Percentiles rank a stretch among this genome's conserved stretches.
Evolutionary conservation across 345 rosid species (phyloP).

Genomic region (Xanthoceras sorbifolium): DNA sequence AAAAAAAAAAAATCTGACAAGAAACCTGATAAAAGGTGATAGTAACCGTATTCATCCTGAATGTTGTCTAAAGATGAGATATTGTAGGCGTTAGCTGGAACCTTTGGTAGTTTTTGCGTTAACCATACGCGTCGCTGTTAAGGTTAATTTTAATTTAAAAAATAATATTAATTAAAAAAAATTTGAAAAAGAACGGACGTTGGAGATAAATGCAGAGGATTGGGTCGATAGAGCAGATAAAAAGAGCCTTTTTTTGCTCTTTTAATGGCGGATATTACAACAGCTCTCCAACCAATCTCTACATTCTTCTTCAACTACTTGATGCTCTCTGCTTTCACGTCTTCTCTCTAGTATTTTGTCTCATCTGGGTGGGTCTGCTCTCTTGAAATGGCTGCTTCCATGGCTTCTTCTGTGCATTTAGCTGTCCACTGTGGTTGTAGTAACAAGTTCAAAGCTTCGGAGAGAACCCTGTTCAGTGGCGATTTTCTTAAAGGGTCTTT

Average conservation of each 20-base stretch:
- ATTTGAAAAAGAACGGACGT: conserved; percentile 30
- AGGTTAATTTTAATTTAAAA: too few relatives aligned
- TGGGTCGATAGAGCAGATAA: neutral
- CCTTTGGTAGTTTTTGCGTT: too few relatives aligned
- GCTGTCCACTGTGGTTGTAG: conserved; percentile 15
- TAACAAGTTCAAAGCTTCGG: conserved; percentile 24
- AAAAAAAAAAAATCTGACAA: too few relatives aligned
- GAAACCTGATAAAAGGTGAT: too few relatives aligned
- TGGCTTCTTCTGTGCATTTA: conserved; percentile 45
- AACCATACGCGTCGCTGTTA: too few relatives aligned
- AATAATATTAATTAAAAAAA: too few relatives aligned
- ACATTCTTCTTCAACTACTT: neutral
- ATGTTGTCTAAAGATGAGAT: too few relatives aligned
- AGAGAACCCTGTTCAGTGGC: conserved; percentile 19
- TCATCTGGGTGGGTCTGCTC: neutral
- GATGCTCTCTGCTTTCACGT: conserved; percentile 1
- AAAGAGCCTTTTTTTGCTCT: neutral
- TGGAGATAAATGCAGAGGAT: conserved; percentile 16
- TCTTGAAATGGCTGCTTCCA: conserved; percentile 42
- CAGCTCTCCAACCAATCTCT: conserved; percentile 4
- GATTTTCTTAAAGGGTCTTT: neutral
- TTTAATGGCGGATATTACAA: conserved; percentile 33
- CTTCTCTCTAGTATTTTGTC: neutral
- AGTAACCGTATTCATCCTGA: too few relatives aligned
- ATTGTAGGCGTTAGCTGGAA: too few relatives aligned